Conservation (phyloP, 345 rosid genomes). For the Ricinus communis region DNA sequence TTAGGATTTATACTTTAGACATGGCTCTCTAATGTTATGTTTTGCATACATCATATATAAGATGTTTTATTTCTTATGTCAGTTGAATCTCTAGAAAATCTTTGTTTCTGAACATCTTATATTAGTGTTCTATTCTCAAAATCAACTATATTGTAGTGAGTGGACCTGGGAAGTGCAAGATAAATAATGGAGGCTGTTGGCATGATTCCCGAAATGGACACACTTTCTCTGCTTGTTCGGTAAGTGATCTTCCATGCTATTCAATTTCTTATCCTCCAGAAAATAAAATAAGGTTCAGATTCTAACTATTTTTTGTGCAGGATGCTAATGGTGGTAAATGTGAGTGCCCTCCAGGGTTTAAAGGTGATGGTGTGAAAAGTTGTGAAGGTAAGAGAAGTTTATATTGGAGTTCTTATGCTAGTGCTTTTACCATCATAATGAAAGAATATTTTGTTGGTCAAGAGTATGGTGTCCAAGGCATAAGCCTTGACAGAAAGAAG, state of each 20-base stretch:
- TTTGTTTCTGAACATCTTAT: background rate
- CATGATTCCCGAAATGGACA: conserved; percentile 55
- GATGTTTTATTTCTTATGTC: conserved; percentile 3
- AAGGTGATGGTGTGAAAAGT: conserved; percentile 80
- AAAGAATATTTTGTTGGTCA: background rate
- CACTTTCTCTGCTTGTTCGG: conserved; percentile 70
- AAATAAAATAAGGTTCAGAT: conserved; percentile 5
- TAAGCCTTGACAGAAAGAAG: background rate
- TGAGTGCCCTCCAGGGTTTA: conserved; percentile 85
- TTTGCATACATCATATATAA: background rate
- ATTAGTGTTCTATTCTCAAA: background rate
- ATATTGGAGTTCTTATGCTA: background rate
- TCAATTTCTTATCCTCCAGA: background rate
- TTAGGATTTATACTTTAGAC: too few relatives aligned
- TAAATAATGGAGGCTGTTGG: conserved; percentile 79
- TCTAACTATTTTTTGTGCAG: conserved; percentile 42
- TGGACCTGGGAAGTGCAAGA: conserved; percentile 65
- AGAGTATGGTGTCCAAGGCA: background rate
- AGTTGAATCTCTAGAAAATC: background rate
- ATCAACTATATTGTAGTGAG: conserved; percentile 40
- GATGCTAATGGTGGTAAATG: conserved; percentile 70
- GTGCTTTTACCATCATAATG: background rate
- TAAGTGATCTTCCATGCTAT: conserved; percentile 34
- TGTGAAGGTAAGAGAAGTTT: conserved; percentile 63
- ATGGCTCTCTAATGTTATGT: too few relatives aligned